phyloP scores from a whole-genome alignment of 1,139 yeast genomes.

The Kodamaea derodonti region DNA sequence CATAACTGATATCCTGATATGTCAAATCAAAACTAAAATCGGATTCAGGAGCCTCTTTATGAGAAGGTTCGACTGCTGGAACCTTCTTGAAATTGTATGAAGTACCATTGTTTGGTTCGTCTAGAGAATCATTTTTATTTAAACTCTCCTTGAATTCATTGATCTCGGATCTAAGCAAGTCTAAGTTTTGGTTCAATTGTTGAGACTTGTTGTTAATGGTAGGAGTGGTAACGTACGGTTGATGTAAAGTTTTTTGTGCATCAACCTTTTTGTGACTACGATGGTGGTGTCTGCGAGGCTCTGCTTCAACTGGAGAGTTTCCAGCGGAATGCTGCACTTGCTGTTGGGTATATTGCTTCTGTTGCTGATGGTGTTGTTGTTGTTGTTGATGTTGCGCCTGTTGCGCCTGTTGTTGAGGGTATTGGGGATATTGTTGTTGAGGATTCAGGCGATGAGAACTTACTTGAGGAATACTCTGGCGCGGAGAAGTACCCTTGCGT shows the following conservation, averaged over 20 bases:
- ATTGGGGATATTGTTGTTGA: constrained; percentile 1
- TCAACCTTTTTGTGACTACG: constrained; percentile 11
- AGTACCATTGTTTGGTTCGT: constrained; percentile 3
- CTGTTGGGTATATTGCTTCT: constrained; percentile 1
- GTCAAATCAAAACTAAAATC: constrained; percentile 43
- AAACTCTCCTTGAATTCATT: constrained; percentile 47
- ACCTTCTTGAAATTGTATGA: constrained; percentile 6
- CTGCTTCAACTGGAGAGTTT: constrained; percentile 10
- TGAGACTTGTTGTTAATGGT: constrained; percentile 21
- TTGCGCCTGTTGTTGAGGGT: constrained; percentile 3
- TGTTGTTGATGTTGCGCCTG: constrained; percentile 2
- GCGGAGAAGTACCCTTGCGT: not conserved
- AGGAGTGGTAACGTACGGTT: constrained; percentile 15
- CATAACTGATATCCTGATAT: constrained; percentile 39
- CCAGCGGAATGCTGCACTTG: constrained; percentile 8
- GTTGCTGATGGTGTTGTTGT: constrained; percentile 1
- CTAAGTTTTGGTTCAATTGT: constrained; percentile 43
- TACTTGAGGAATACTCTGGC: not conserved
- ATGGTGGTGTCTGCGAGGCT: constrained; percentile 13
- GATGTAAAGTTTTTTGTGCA: constrained; percentile 10
- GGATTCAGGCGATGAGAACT: not conserved
- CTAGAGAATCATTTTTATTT: constrained; percentile 21
- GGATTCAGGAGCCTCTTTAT: constrained; percentile 11
- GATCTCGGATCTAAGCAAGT: constrained; percentile 40
- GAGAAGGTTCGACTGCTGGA: not conserved